These are phyloP conservation scores for Aschersonia sp. DNA, from an alignment of 2,329 filamentous ascomycete species.

Conservation along the genomic window DNA sequence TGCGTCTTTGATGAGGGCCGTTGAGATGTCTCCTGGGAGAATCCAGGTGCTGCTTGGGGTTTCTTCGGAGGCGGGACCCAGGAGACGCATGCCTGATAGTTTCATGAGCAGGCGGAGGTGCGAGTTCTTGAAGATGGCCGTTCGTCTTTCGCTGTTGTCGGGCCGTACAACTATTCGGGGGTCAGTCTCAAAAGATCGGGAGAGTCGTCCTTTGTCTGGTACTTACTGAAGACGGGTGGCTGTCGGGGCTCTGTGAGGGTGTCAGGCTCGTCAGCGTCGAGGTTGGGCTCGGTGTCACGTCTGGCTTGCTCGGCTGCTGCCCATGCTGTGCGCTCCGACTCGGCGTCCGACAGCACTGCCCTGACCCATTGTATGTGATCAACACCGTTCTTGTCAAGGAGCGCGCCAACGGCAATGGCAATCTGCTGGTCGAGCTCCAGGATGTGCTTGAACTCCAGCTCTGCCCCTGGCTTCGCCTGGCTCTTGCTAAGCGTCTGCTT, in stretches of 20 bases:
- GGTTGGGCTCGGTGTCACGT: conserved; percentile 19
- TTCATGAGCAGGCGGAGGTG: conserved; percentile 76
- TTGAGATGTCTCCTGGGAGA: conserved; percentile 51
- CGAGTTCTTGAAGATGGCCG: conserved; percentile 78
- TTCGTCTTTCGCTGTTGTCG: conserved; percentile 50
- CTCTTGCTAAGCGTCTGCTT: conserved; percentile 55
- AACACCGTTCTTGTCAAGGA: conserved; percentile 67
- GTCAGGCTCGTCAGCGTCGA: conserved; percentile 12
- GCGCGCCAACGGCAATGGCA: conserved; percentile 61
- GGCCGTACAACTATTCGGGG: conserved; percentile 38
- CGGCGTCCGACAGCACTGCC: conserved; percentile 50
- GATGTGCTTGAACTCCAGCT: conserved; percentile 67
- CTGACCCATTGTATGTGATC: conserved; percentile 76
- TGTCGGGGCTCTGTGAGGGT: conserved; percentile 12
- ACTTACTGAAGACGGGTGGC: conserved; percentile 20
- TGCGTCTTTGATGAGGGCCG: conserved; percentile 51
- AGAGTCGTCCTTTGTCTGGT: background rate
- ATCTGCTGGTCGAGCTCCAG: conserved; percentile 59
- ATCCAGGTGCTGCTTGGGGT: conserved; percentile 66
- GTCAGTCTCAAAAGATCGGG: background rate
- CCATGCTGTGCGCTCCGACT: conserved; percentile 64
- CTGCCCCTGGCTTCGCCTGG: conserved; percentile 58
- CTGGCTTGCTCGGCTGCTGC: conserved; percentile 54
- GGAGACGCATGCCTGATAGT: conserved; percentile 54
- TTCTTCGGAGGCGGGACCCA: conserved; percentile 43